Evolutionary conservation across 441 rosid genomes (phyloP), one percentile per base, ranked within the genome.

Genomic region (Capsella rubella): DNA sequence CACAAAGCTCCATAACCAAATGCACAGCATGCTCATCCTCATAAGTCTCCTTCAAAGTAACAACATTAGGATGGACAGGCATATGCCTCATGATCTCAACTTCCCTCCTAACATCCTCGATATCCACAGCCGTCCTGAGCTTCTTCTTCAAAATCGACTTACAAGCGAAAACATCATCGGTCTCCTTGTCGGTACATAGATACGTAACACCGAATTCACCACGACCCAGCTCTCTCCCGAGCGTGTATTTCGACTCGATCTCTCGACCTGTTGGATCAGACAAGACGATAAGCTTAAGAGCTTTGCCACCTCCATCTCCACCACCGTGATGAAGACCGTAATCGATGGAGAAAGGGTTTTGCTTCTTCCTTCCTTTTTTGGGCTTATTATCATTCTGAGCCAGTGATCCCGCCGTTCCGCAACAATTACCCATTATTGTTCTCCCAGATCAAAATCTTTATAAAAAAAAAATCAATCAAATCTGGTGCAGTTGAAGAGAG

Each of bases 61-160:
- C 90, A 40, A 89, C 79, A 66, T 87, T 86, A 0, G 87, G 82
- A 75, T 89, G 90, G 47, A 35, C 34, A 35, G 92, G 92, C 85
- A 89, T 69, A 74, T 84, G 87, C 73, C 82, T 87, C 94, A 89
- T 89, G 71, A 89, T 89, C 80, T 83, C 89, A 50, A 82, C 94
- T 52, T 89, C 94, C 70, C 94, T 84, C 69, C 94, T 80, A 69
- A 87, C 94, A 72, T 89, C 94, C n/a, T 89, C 94, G 16, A 89
- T 85, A 70, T 89, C 94, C 50, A 89, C 86, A 0, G 84, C 85
- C 15, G 88, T 87, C 66, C 87, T 83, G 47, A 89, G 77, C 84
- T 89, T 87, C 84, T 84, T 87, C 88, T 89, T 89, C 39, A 87
- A 67, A 27, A 87, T 87, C 1, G 90, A 85, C 73, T 89, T 89